These are phyloP conservation scores for Phytophthora pinifolia DNA, from an alignment of 352 stramenopile species.

Conservation along the genomic window DNA sequence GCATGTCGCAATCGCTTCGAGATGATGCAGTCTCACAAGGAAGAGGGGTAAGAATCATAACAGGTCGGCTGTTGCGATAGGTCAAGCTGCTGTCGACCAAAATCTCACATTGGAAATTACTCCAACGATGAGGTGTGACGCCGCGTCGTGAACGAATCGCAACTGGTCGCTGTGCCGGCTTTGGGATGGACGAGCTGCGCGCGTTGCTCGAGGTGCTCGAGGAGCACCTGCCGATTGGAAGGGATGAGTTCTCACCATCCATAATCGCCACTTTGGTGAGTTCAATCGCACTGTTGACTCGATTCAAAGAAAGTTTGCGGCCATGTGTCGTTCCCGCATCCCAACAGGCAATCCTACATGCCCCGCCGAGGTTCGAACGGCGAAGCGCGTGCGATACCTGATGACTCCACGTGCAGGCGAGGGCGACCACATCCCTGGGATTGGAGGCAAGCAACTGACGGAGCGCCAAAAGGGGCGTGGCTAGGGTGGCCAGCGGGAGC, in stretches of 20 bases:
- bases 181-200: background rate
- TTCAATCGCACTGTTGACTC: constrained; percentile 9
- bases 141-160: background rate
- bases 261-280: constrained; percentile 1
- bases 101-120: no score
- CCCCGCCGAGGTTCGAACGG: background rate
- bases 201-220: background rate
- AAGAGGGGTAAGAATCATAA: no score
- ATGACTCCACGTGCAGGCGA: background rate
- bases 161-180: background rate
- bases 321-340: constrained; percentile 1
- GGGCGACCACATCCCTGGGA: constrained; percentile 1
- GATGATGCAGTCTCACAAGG: no score
- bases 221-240: background rate
- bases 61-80: no score
- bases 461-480: no score
- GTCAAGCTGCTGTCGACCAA: no score
- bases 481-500: no score
- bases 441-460: no score
- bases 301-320: background rate
- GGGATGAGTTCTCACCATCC: constrained; percentile 7
- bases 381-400: background rate
- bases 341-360: background rate
- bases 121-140: no score
- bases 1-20: no score